These are phyloP conservation scores for Aspergillus carlsbadensis DNA, from an alignment of 495 filamentous ascomycete genomes.

Conservation along the genomic window DNA sequence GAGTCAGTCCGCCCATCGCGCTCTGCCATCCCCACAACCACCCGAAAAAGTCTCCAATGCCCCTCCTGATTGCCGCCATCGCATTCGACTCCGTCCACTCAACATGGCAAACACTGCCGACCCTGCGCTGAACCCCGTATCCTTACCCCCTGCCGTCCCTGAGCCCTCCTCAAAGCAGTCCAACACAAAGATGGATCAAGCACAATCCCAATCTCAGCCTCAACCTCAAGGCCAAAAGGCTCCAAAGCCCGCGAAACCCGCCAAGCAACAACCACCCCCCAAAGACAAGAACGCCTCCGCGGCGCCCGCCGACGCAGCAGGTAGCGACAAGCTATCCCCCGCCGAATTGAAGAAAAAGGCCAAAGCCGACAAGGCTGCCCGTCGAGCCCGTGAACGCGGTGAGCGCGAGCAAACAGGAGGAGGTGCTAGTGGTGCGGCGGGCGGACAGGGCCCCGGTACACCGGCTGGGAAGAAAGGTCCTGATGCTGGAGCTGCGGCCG, in stretches of 20 bases:
- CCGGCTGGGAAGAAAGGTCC: slow-evolving; percentile 44
- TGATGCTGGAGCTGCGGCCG: slow-evolving; percentile 26
- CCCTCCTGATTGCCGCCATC: slow-evolving; percentile 25
- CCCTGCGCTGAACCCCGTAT: slow-evolving; percentile 19
- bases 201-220: slow-evolving; percentile 3
- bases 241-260: slow-evolving; percentile 28
- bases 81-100: slow-evolving; percentile 23
- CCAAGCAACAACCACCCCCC: slow-evolving; percentile 27
- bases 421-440: background rate
- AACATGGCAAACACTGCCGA: slow-evolving; percentile 33
- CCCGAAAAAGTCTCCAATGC: slow-evolving; percentile 26
- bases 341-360: slow-evolving; percentile 74
- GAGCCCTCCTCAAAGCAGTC: slow-evolving; percentile 16
- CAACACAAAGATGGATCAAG: slow-evolving; percentile 20
- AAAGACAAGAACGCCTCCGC: slow-evolving; percentile 30
- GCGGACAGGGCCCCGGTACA: slow-evolving; percentile 25
- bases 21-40: slow-evolving; percentile 32
- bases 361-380: slow-evolving; percentile 76
- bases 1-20: slow-evolving; percentile 33
- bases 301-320: slow-evolving; percentile 16
- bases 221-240: slow-evolving; percentile 23
- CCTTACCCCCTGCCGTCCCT: slow-evolving; percentile 13
- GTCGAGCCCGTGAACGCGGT: slow-evolving; percentile 62
- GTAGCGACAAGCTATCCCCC: slow-evolving; percentile 53
- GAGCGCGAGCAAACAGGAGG: slow-evolving; percentile 28